phyloP scores from a whole-genome alignment of 2,329 filamentous ascomycete genomes.

The Alternaria ethzedia region DNA sequence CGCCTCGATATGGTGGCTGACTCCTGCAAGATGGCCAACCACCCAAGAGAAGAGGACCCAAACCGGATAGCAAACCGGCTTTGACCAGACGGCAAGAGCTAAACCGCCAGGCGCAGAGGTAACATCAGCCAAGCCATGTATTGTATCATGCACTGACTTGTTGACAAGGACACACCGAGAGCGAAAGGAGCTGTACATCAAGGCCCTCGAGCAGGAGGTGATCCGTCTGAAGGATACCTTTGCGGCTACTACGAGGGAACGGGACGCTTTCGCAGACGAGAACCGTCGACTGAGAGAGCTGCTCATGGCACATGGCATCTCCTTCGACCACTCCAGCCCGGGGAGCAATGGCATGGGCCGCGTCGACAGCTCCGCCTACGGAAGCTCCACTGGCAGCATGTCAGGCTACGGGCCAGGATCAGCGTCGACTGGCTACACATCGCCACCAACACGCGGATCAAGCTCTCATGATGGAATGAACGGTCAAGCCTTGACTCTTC shows the following conservation, averaged over 20 bases:
- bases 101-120: constrained; percentile 96
- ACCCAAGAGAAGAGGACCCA: constrained; percentile 89
- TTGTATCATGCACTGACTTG: constrained; percentile 18
- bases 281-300: constrained; percentile 75
- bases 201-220: constrained; percentile 89
- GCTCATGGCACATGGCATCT: constrained; percentile 64
- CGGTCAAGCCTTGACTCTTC: constrained; percentile 21
- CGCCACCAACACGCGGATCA: constrained; percentile 47
- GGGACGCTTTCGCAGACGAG: constrained; percentile 76
- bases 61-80: constrained; percentile 95
- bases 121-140: constrained; percentile 27
- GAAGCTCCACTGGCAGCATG: constrained; percentile 62
- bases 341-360: constrained; percentile 42
- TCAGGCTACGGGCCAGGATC: constrained; percentile 64
- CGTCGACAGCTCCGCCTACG: constrained; percentile 49
- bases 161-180: constrained; percentile 84
- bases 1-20: constrained; percentile 6
- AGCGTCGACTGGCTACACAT: constrained; percentile 55
- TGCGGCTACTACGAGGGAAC: constrained; percentile 74
- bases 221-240: constrained; percentile 87
- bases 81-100: constrained; percentile 90
- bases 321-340: constrained; percentile 56
- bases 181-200: constrained; percentile 95
- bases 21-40: constrained; percentile 73
- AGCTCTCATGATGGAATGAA: constrained; percentile 37